Evolutionary conservation across 1,284 basidiomycete genomes (phyloP), one percentile per base, ranked within the genome.

Genomic region (Trichosporon faecale): DNA sequence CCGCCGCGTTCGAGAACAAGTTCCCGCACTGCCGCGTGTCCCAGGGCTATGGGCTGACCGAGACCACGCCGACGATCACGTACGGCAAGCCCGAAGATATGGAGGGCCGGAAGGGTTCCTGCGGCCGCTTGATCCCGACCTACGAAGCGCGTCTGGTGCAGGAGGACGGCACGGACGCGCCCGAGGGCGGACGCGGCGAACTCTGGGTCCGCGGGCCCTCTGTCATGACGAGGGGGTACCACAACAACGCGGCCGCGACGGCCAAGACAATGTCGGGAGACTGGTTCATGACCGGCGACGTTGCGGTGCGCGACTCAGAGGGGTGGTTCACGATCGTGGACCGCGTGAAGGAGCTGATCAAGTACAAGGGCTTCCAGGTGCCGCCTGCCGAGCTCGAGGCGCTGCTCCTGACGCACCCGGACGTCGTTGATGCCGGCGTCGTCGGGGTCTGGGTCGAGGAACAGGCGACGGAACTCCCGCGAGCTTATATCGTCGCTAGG

Each of bases 251-350:
- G 0, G 81, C 82, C 18, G 91, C 92, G 6, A 94, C 91, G 0
- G 80, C 81, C 18, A 86, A 88, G 16, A 82, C 88, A 1, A 78
- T 84, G 0, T 18, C 66, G 4, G 80, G 78, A 1, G 87, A 88
- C 2, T 94, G 91, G 91, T 90, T 92, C 85, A 92, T 91, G 85
- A 94, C 91, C 0, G 92, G 92, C 1, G 92, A 94, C 80, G 87
- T 93, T 61, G 89, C 87, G 0, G 81, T 86, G 12, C 80, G 87
- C 9, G 90, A 91, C 73, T 74, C 80, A 2, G 88, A 92, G 1
- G 92, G 91, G 1, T 84, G 81, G 73, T 84, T 40, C 60, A 29
- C 61, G n/a, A 80, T 85, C 49, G 80, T 84, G n/a, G 84, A 85
- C 73, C 72, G 84, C 57, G 86, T 88, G 73, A 94, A 94, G 76